Percentiles rank a stretch among this genome's conserved stretches.
These are phyloP conservation scores for Rubus idaeus DNA, from an alignment of 306 rosid genomes.

Conservation along the genomic window DNA sequence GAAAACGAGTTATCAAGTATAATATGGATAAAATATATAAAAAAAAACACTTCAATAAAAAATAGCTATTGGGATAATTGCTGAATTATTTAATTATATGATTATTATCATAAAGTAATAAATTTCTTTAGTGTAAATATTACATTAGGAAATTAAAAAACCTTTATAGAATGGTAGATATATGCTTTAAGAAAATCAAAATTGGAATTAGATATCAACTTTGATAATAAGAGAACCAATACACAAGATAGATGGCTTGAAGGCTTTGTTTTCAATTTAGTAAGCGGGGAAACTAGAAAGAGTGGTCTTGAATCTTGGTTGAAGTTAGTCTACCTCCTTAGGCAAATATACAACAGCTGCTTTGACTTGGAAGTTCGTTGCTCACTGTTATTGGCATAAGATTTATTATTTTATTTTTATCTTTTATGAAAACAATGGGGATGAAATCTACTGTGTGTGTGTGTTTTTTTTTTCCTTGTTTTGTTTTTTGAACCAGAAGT, in stretches of 20 bases:
- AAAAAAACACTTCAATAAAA: neutral
- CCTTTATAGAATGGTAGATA: neutral
- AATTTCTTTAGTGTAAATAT: neutral
- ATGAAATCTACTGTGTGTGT: neutral
- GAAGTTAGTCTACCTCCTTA: slow-evolving; percentile 2
- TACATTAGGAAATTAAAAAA: neutral
- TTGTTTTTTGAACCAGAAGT: neutral
- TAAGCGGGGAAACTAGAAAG: neutral
- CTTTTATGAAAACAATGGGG: neutral
- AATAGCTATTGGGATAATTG: neutral
- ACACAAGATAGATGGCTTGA: neutral
- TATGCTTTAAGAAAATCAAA: neutral
- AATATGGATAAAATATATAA: neutral
- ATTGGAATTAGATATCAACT: neutral
- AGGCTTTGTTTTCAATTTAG: neutral
- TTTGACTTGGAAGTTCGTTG: neutral
- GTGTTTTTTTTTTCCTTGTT: neutral
- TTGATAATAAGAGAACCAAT: neutral
- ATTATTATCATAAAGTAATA: neutral
- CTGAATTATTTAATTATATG: neutral
- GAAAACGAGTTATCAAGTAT: neutral
- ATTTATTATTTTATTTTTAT: neutral
- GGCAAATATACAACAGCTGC: neutral
- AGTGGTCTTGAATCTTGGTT: neutral
- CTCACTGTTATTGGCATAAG: neutral